phyloP scores from a whole-genome alignment of 805 yeast species.

The Zygoascus ofunaensis region DNA sequence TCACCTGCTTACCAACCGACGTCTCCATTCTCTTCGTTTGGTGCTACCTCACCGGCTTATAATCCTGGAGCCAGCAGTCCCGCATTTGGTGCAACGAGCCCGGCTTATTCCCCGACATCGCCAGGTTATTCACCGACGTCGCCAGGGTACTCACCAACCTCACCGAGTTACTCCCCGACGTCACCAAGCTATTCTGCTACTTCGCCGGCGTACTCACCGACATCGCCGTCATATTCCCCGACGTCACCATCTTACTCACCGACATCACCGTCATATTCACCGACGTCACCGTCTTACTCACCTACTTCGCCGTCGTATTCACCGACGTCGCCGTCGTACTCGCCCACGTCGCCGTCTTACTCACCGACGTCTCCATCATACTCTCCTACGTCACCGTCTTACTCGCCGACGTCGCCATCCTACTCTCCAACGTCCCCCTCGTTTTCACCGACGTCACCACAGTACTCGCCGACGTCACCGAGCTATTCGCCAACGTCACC shows the following conservation, averaged over 20 bases:
- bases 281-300: conserved; percentile 57
- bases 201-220: conserved; percentile 55
- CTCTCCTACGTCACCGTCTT: conserved; percentile 55
- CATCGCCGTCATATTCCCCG: conserved; percentile 68
- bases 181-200: conserved; percentile 60
- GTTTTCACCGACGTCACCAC: conserved; percentile 70
- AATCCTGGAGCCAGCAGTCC: conserved; percentile 45
- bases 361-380: conserved; percentile 66
- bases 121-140: conserved; percentile 63
- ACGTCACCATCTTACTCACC: conserved; percentile 60
- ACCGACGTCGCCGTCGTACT: conserved; percentile 62
- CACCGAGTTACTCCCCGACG: conserved; percentile 72
- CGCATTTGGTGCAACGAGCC: conserved; percentile 58
- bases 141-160: conserved; percentile 70
- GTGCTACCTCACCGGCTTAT: conserved; percentile 51
- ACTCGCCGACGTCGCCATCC: conserved; percentile 65
- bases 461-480: conserved; percentile 57
- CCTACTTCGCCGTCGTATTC: conserved; percentile 69
- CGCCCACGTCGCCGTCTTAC: conserved; percentile 61
- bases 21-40: conserved; percentile 56
- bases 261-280: conserved; percentile 65
- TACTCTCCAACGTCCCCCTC: conserved; percentile 55
- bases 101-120: conserved; percentile 55
- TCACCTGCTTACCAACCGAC: conserved; percentile 67
- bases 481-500: conserved; percentile 68